Evolutionary conservation across 805 yeast genomes (phyloP).

Genomic region (Candida pini): DNA sequence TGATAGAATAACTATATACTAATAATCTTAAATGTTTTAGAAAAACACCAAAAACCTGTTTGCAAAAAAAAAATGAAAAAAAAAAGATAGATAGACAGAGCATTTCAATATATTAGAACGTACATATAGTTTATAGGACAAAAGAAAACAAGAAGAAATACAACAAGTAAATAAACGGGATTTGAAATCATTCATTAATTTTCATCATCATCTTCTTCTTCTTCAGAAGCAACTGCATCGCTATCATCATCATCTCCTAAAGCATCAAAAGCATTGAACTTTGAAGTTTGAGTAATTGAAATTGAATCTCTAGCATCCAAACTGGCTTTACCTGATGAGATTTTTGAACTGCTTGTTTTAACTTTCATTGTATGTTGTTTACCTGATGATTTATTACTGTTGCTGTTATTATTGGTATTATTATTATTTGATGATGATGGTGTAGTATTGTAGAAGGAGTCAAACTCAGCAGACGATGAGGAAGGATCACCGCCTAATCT

Average conservation of each 20-base stretch:
- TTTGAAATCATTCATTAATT: not conserved
- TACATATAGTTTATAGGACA: too few relatives aligned
- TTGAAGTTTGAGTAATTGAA: slow-evolving; percentile 58
- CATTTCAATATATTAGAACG: too few relatives aligned
- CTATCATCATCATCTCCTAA: slow-evolving; percentile 54
- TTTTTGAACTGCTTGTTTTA: slow-evolving; percentile 69
- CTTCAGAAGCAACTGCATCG: slow-evolving; percentile 20
- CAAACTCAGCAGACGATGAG: slow-evolving; percentile 27
- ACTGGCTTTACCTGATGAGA: slow-evolving; percentile 62
- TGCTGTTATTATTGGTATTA: too few relatives aligned
- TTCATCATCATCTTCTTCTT: slow-evolving; percentile 13
- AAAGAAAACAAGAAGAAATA: not conserved
- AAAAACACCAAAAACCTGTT: too few relatives aligned
- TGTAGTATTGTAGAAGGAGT: too few relatives aligned
- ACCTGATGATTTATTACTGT: slow-evolving; percentile 40
- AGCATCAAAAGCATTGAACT: slow-evolving; percentile 80
- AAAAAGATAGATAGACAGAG: too few relatives aligned
- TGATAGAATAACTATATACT: too few relatives aligned
- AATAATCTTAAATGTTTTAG: too few relatives aligned
- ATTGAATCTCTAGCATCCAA: slow-evolving; percentile 65
- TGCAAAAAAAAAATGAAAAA: too few relatives aligned
- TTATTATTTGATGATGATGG: too few relatives aligned
- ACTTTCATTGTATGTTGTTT: slow-evolving; percentile 49
- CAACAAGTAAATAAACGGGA: not conserved
- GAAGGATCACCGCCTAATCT: slow-evolving; percentile 40